Evolutionary conservation across 129 eudicot species (phyloP).

Genomic region (Chrysanthemum seticuspe): DNA sequence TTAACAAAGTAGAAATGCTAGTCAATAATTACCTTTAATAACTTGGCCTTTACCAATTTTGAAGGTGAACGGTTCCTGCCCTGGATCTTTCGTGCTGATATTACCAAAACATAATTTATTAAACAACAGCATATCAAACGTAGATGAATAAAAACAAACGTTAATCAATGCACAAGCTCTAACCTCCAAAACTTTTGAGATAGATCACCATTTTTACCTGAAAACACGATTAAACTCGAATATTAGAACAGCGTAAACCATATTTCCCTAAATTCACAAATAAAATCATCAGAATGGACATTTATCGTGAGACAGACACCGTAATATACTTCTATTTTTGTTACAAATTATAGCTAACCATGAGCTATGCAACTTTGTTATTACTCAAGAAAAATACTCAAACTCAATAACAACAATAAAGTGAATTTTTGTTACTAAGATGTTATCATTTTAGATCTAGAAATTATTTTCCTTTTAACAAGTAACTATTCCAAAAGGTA

Average conservation of each 20-base stretch:
- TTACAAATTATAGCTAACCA: no score
- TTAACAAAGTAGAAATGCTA: not conserved
- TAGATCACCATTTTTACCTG: slow-evolving; percentile 79
- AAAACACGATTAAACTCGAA: not conserved
- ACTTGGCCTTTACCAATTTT: slow-evolving; percentile 80
- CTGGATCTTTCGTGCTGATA: slow-evolving; percentile 85
- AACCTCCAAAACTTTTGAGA: slow-evolving; percentile 86
- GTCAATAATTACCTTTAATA: slow-evolving; percentile 62
- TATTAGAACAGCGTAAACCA: not conserved
- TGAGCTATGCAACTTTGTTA: no score
- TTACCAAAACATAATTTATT: not conserved
- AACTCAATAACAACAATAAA: no score
- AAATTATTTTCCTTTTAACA: no score
- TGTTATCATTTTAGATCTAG: no score
- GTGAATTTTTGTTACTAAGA: no score
- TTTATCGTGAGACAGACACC: no score
- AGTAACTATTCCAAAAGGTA: no score
- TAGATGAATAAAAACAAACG: no score
- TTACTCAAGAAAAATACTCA: no score
- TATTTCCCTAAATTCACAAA: not conserved
- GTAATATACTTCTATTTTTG: no score
- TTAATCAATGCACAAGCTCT: no score
- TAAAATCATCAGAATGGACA: not conserved
- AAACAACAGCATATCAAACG: slow-evolving; percentile 11
- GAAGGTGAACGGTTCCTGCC: slow-evolving; percentile 81